phyloP scores from a whole-genome alignment of 2,329 filamentous ascomycete genomes.

The Trichoderma sp. region DNA sequence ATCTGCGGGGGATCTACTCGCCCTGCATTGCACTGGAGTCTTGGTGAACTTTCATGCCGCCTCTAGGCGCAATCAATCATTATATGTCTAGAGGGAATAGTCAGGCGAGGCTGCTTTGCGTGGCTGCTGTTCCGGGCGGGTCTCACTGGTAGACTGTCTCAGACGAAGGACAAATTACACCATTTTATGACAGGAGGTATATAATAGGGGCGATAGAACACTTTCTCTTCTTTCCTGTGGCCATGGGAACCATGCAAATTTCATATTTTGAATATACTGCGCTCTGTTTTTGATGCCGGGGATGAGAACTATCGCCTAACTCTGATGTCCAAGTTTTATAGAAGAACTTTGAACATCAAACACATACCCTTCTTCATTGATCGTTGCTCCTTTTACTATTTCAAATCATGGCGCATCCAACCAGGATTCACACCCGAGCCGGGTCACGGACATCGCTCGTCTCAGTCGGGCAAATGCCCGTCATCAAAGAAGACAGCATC shows the following conservation, averaged over 20 bases:
- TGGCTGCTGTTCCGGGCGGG: neutral
- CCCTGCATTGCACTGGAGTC: neutral
- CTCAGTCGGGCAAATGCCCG: constrained; percentile 39
- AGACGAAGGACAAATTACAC: neutral
- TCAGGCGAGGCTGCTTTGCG: neutral
- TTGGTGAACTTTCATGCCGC: no score
- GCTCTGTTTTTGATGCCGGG: neutral
- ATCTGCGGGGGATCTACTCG: neutral
- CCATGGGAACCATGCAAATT: neutral
- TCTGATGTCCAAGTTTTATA: neutral
- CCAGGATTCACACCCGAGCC: constrained; percentile 15
- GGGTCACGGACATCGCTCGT: constrained; percentile 31
- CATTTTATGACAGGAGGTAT: neutral
- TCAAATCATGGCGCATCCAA: constrained; percentile 2
- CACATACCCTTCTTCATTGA: neutral
- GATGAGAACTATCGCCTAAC: neutral
- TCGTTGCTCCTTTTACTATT: neutral
- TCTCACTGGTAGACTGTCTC: neutral
- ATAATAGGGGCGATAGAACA: neutral
- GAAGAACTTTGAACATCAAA: neutral
- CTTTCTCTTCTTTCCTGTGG: neutral
- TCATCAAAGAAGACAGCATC: constrained; percentile 41
- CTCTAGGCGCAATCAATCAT: neutral
- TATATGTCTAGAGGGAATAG: neutral
- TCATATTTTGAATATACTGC: neutral